Base-by-base conservation (phyloP, 345 rosid species). In the Barbarea vulgaris region DNA sequence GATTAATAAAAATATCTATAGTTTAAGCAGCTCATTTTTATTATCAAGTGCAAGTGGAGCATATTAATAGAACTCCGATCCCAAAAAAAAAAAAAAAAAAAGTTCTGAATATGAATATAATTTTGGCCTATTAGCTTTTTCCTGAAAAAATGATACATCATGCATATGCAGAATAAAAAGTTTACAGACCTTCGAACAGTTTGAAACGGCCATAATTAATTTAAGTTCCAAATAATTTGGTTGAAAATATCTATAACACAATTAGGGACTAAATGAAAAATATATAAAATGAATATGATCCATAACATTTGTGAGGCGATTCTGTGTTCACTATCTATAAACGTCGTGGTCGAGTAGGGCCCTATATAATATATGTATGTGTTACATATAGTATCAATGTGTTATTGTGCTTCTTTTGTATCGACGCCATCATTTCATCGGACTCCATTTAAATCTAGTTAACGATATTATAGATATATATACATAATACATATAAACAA, bases 401-500 rank as follows among this genome's bases (percentile, higher is more conserved):
- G 18, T 44, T 44, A 44, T 34, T 47, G 52, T 18, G 61, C 73
- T 57, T 54, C 33, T 39, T 59, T 58, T 51, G 53, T 58, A 58
- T 75, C 4, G 67, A 67, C 73, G 46, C 54, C 53, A 75, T 37
- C 73, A 28, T 66, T 48, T 55, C 60, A 74, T 17, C 3, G 27
- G 72, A 66, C 60, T 66, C 67, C 61, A 67, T 66, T 22, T 57
- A 13, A 36, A 48, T 57, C 22, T 56, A 30, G 11, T n/a, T 9
- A 44, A 66, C 47, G 15, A 50, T 44, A 50, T n/a, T 5, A 63
- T 27, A 25, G 22, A 64, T 28, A 27, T 14, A 25, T 25, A 25
- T 14, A 39, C 4, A 39, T 1, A 39, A 39, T n/a, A n/a, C n/a
- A n/a, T n/a, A n/a, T 28, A 28, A 28, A 31, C 10, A 15, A 15